Percentiles rank a stretch among this genome's conserved stretches.
These are phyloP conservation scores for Silene coronaria DNA, from an alignment of 179 eudicot species.

Conservation along the genomic window DNA sequence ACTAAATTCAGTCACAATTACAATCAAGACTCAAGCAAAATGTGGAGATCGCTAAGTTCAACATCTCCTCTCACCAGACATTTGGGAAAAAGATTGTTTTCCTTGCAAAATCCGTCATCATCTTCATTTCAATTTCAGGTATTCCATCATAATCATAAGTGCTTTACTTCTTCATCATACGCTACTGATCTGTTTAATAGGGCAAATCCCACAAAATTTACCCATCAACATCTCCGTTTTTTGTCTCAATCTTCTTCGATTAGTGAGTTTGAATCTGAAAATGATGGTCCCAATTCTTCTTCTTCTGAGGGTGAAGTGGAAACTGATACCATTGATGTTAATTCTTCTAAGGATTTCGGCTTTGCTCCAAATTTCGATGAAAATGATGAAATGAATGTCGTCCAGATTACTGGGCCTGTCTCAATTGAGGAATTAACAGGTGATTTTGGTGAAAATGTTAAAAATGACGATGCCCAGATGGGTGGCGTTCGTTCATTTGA, in stretches of 20 bases:
- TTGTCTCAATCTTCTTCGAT: conserved; percentile 30
- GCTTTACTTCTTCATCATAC: conserved; percentile 7
- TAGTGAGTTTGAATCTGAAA: conserved; percentile 29
- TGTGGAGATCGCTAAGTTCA: conserved; percentile 35
- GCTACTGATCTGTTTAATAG: background rate
- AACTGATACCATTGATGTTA: conserved; percentile 18
- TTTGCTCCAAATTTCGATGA: background rate
- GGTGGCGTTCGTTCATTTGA: conserved; percentile 10
- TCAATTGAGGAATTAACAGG: background rate
- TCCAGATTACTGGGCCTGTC: conserved; percentile 1
- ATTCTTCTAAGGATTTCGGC: conserved; percentile 2
- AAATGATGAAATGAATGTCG: conserved; percentile 7
- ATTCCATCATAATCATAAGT: background rate
- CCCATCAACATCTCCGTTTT: conserved; percentile 23
- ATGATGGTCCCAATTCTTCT: conserved; percentile 22
- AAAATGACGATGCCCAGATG: conserved; percentile 18
- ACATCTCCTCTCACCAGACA: conserved; percentile 22
- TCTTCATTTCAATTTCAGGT: conserved; percentile 27
- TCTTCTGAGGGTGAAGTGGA: conserved; percentile 25
- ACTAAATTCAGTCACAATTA: background rate
- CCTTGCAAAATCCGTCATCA: conserved; percentile 6
- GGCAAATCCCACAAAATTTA: conserved; percentile 1
- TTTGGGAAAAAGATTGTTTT: conserved; percentile 15
- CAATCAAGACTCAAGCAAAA: background rate
- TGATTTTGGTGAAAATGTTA: conserved; percentile 17